Evolutionary conservation across 768 basidiomycete genomes (phyloP).

Genomic region (Termitomyces sp.): DNA sequence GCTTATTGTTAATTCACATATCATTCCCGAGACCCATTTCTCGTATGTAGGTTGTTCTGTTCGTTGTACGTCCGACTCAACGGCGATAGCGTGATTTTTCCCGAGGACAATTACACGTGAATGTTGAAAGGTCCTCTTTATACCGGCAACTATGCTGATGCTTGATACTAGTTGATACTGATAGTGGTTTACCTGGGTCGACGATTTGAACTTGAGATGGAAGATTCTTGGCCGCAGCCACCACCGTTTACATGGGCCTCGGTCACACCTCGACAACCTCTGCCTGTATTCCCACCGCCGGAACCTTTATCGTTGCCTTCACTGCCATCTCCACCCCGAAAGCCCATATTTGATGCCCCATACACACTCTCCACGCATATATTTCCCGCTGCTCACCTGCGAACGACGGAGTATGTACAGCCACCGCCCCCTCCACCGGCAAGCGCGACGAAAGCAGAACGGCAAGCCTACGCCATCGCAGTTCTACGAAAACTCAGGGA

Average conservation of each 20-base stretch:
- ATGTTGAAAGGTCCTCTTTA: background rate
- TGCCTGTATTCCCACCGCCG: constrained; percentile 38
- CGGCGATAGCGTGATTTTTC: too few species aligned
- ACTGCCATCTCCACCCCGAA: constrained; percentile 36
- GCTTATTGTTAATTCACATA: too few species aligned
- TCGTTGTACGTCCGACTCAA: too few species aligned
- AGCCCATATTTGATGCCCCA: constrained; percentile 27
- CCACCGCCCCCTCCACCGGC: constrained; percentile 28
- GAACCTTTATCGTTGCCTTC: constrained; percentile 29
- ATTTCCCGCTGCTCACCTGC: constrained; percentile 49
- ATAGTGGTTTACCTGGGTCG: background rate
- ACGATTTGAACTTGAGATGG: background rate
- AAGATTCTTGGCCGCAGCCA: constrained; percentile 18
- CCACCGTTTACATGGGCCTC: constrained; percentile 25
- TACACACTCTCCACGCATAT: constrained; percentile 52
- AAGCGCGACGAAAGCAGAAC: constrained; percentile 34
- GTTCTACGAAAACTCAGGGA: constrained; percentile 22
- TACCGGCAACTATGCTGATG: background rate
- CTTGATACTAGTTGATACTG: too few species aligned
- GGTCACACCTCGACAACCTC: constrained; percentile 21
- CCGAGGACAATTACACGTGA: background rate
- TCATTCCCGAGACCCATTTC: too few species aligned
- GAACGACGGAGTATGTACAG: constrained; percentile 40
- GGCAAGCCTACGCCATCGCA: constrained; percentile 21
- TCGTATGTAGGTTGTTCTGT: too few species aligned